Evolutionary conservation across 768 basidiomycete genomes (phyloP).

Genomic region (Lentinula raphanica): DNA sequence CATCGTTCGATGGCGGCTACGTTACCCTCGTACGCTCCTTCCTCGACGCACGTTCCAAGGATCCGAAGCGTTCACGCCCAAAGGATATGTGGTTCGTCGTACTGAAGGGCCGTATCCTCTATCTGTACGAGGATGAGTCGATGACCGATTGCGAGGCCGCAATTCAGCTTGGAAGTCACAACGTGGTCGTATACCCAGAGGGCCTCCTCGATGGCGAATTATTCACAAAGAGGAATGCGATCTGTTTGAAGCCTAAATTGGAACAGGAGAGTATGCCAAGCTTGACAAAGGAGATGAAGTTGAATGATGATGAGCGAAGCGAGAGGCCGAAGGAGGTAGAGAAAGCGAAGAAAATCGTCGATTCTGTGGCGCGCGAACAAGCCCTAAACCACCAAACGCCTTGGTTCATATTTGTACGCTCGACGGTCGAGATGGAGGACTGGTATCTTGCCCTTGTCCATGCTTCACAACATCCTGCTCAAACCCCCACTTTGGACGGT

Average conservation of each 20-base stretch:
- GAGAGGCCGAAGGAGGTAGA: slow-evolving; percentile 30
- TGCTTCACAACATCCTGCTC: slow-evolving; percentile 58
- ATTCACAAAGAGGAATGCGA: slow-evolving; percentile 85
- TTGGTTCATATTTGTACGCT: slow-evolving; percentile 92
- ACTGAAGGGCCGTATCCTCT: slow-evolving; percentile 86
- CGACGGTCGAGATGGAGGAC: slow-evolving; percentile 92
- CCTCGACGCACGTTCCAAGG: slow-evolving; percentile 76
- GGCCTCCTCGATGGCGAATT: slow-evolving; percentile 81
- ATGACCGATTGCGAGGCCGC: slow-evolving; percentile 89
- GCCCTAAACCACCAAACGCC: slow-evolving; percentile 51
- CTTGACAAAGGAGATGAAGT: slow-evolving; percentile 48
- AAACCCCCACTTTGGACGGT: slow-evolving; percentile 56
- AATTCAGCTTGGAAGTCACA: slow-evolving; percentile 78
- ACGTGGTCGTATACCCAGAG: slow-evolving; percentile 72
- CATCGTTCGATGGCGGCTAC: slow-evolving; percentile 58
- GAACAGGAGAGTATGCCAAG: slow-evolving; percentile 38
- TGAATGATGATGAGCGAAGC: slow-evolving; percentile 29
- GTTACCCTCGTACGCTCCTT: slow-evolving; percentile 77
- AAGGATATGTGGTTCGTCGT: slow-evolving; percentile 93
- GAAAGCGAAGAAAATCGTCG: slow-evolving; percentile 35
- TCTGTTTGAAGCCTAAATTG: slow-evolving; percentile 62
- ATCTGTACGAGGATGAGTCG: slow-evolving; percentile 89
- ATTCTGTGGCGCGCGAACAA: slow-evolving; percentile 29
- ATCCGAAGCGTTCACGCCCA: slow-evolving; percentile 76
- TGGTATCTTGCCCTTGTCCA: slow-evolving; percentile 86